Base-by-base conservation (phyloP, 306 rosid species). In the Erythrophleum fordii region DNA sequence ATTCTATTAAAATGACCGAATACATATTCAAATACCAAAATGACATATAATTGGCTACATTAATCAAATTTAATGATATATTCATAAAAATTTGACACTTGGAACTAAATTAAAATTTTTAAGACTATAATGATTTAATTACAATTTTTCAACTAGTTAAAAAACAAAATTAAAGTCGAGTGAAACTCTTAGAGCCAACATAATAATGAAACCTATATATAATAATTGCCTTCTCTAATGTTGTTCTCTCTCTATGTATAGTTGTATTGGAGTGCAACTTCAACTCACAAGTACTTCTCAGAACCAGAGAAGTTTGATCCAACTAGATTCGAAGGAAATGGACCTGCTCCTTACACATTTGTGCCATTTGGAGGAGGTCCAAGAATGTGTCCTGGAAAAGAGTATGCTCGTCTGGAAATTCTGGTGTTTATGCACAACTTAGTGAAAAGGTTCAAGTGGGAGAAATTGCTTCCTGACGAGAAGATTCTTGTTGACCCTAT, bases 351-450 rank as follows among this genome's bases (percentile, higher is more conserved):
- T 0, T 92, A 91, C 83, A 92, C 93, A 0, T 94, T 85, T 51
- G 98, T 94, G 8, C 97, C 98, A 13, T 91, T 94, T 7, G 97
- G 97, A 10, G 97, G 98, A 48, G 98, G 98, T 16, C 98, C 98
- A 6, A 86, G 98, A 64, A 92, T 91, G 95, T 95, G 97, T 85
- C 97, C 97, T 0, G 94, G 98, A 22, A 92, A 88, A 80, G 97
- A 92, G 87, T 92, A 92, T 41, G 98, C 98, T 2, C 82, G 97
- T 8, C 60, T 92, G 41, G 97, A 92, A 76, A 87, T 95, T 10
- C 80, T 95, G 0, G 92, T 95, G 53, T 92, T 92, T 90, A 92
- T 95, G 83, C 98, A 95, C 83, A 76, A 92, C 62, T 41, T 91
- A 41, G 93, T 92, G 59, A 90, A 64, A 84, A 81, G 94, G 58